Evolutionary conservation across 148 eudicot genomes (phyloP), one percentile per base, ranked within the genome.

Genomic region (Cornus controversa): DNA sequence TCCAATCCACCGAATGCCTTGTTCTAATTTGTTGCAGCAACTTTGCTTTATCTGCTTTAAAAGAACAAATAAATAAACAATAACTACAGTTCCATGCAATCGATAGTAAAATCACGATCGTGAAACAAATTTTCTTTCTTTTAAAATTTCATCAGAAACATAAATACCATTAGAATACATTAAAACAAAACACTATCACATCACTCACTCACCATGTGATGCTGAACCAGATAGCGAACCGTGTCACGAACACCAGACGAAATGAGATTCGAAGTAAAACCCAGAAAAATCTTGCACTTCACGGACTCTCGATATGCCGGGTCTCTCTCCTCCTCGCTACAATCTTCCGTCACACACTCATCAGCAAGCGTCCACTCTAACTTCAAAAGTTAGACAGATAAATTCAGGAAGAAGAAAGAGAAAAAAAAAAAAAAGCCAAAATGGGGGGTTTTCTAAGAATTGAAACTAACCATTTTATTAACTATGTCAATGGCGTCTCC

Each of bases 201-300:
- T 16, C 22, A 54, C 22, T 45, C 58, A 74, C 96, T 88, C 81
- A 96, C 99, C 99, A 96, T 96, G 50, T 77, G 91, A 90, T 96
- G 98, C 82, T 96, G 87, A 74, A 81, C 87, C 54, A 96, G 97
- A 87, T 91, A 96, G 20, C 97, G 90, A 76, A 96, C 36, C 2
- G 77, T 88, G 62, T 96, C 99, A 37, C 99, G 83, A 77, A 96
- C 80, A 47, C 99, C 99, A 42, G 99, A 96, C 13, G 99, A 96
- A 80, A 91, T 81, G 71, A 96, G 89, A 87, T 96, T 96, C 13
- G 99, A 96, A 69, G 99, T 96, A 68, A 96, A 96, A 24, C 99
- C 99, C 78, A 96, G 77, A 76, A 96, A 96, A 47, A 96, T 82
- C 85, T 96, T 96, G 89, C 97, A 89, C 84, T 72, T 89, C 62